Evolutionary conservation across 2,329 filamentous ascomycete genomes (phyloP).

Genomic region (Colletotrichum somersetense): DNA sequence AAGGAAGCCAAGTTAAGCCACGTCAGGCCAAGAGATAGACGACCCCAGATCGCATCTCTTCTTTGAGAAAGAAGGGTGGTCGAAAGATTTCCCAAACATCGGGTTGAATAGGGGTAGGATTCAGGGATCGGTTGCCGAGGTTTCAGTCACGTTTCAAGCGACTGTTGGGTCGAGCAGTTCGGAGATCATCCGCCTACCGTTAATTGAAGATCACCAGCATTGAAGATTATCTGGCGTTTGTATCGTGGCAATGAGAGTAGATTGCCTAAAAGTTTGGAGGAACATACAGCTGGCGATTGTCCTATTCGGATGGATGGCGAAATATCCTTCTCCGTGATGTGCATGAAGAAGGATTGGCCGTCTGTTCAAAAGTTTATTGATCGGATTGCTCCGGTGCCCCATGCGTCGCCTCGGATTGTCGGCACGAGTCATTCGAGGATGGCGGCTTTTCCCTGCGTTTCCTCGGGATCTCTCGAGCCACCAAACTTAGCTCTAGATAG

Average conservation of each 20-base stretch:
- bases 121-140: neutral
- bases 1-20: neutral
- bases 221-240: neutral
- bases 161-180: neutral
- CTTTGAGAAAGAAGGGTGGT: neutral
- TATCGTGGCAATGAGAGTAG: neutral
- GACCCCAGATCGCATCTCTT: neutral
- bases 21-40: neutral
- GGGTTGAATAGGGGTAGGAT: neutral
- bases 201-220: too few species aligned
- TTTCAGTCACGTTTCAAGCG: constrained; percentile 36
- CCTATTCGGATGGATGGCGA: too few species aligned
- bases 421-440: neutral
- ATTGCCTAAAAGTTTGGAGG: neutral
- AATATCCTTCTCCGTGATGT: neutral
- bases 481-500: neutral
- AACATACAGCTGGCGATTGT: neutral
- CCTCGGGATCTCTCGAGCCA: too few species aligned
- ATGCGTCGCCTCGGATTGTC: neutral
- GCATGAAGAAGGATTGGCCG: neutral
- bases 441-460: neutral
- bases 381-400: neutral
- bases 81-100: neutral
- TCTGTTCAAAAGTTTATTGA: neutral
- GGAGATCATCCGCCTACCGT: neutral